phyloP scores from a whole-genome alignment of 169 alveolate species.

The Cryptosporidium bovis region DNA sequence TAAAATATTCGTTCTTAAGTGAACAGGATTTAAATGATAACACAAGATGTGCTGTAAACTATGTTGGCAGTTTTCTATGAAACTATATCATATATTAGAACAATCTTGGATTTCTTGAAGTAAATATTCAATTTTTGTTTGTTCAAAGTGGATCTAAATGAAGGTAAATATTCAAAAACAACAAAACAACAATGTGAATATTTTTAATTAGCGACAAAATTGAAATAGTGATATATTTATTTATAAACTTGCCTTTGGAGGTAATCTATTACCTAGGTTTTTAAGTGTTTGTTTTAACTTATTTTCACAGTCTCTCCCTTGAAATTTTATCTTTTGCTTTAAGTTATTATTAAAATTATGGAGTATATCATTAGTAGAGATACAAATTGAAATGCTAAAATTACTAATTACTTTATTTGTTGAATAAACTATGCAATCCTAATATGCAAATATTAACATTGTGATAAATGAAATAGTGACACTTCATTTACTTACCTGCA shows the following conservation, averaged over 20 bases:
- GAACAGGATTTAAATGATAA: no score
- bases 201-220: no score
- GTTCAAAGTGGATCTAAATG: background rate
- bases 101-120: no score
- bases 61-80: no score
- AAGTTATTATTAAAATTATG: background rate
- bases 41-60: no score
- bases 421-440: conserved; percentile 32
- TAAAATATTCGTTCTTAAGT: no score
- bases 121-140: background rate
- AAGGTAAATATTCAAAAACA: background rate
- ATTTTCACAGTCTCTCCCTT: background rate
- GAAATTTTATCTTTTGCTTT: background rate
- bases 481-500: conserved; percentile 37
- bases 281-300: background rate
- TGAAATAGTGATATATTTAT: no score
- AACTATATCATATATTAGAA: no score
- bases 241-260: background rate
- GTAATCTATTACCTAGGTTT: no score
- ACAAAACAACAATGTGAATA: conserved; percentile 1
- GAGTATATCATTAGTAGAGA: background rate
- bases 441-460: background rate
- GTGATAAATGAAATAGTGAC: background rate
- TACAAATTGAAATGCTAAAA: conserved; percentile 43
- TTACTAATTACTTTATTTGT: conserved; percentile 7